A percentile compares a stretch with the other conserved stretches of the same genome.
These are phyloP conservation scores for Alternaria gaisen DNA, from an alignment of 2,329 filamentous ascomycete genomes.

Conservation along the genomic window DNA sequence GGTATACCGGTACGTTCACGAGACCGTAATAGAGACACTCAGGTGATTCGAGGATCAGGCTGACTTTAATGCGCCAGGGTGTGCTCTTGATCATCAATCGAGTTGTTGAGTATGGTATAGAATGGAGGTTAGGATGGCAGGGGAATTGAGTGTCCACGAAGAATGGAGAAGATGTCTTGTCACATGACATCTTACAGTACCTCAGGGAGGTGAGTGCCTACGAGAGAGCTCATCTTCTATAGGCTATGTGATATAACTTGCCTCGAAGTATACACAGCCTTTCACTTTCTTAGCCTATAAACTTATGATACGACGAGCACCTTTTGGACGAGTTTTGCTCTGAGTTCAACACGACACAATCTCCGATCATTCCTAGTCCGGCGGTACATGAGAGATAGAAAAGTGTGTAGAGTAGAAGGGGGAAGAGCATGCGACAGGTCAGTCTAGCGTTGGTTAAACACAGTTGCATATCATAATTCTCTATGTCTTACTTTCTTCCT, in stretches of 20 bases:
- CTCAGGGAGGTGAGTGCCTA: too few relatives aligned
- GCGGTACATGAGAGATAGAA: not conserved
- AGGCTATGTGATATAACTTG: too few relatives aligned
- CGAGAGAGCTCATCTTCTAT: too few relatives aligned
- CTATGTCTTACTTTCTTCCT: too few relatives aligned
- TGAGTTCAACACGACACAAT: not conserved
- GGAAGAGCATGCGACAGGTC: not conserved
- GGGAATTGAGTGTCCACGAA: not conserved
- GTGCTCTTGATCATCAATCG: not conserved
- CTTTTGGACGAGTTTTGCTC: not conserved
- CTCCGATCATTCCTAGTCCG: not conserved
- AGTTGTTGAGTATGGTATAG: not conserved
- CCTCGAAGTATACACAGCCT: not conserved
- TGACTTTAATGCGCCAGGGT: not conserved
- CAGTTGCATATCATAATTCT: not conserved
- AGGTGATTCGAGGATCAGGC: not conserved
- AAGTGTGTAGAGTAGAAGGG: not conserved
- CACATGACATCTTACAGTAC: not conserved
- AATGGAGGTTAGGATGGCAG: not conserved
- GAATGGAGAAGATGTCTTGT: not conserved
- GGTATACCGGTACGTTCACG: conserved; percentile 4
- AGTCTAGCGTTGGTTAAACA: not conserved
- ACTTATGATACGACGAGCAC: not conserved
- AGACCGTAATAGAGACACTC: not conserved
- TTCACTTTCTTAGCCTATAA: not conserved